Percentiles rank a stretch among this genome's conserved stretches.
Evolutionary conservation across 2,329 filamentous ascomycete species (phyloP).

Genomic region (Venturia carpophila): DNA sequence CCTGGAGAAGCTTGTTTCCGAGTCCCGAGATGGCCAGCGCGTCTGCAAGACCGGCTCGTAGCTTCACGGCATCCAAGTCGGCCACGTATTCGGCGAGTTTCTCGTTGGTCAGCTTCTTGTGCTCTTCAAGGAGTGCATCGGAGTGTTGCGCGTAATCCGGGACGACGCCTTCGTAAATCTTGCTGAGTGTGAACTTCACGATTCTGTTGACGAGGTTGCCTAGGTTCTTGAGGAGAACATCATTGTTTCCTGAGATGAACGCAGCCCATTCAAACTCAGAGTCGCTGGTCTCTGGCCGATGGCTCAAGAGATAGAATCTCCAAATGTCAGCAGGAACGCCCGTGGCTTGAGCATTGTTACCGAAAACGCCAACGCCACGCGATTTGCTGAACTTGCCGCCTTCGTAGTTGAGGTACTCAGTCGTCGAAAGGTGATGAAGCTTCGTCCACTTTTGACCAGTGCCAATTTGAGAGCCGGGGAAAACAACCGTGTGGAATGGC

Average conservation of each 20-base stretch:
- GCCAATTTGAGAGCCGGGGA: constrained; percentile 79
- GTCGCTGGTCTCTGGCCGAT: constrained; percentile 77
- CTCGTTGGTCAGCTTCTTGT: constrained; percentile 56
- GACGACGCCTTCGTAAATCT: constrained; percentile 59
- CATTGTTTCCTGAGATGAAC: constrained; percentile 81
- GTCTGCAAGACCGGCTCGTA: constrained; percentile 58
- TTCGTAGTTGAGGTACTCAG: constrained; percentile 53
- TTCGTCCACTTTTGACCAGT: constrained; percentile 82
- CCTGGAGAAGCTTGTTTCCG: constrained; percentile 53
- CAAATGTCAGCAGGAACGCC: constrained; percentile 82
- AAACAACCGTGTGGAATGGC: constrained; percentile 83
- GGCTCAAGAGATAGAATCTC: constrained; percentile 82
- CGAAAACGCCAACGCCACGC: constrained; percentile 81
- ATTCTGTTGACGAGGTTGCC: constrained; percentile 53
- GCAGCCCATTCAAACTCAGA: constrained; percentile 84
- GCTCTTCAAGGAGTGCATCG: constrained; percentile 24
- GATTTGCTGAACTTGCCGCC: constrained; percentile 86
- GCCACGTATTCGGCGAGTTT: constrained; percentile 59
- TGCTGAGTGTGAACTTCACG: constrained; percentile 64
- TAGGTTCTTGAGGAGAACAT: constrained; percentile 70
- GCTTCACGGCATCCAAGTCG: constrained; percentile 62
- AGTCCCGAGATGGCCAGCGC: constrained; percentile 59
- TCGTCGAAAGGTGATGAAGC: constrained; percentile 80
- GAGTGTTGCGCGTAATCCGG: constrained; percentile 56
- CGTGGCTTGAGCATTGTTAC: constrained; percentile 79